These are phyloP conservation scores for Pyrenochaeta sp. DNA, from an alignment of 2,329 filamentous ascomycete species.

Conservation along the genomic window DNA sequence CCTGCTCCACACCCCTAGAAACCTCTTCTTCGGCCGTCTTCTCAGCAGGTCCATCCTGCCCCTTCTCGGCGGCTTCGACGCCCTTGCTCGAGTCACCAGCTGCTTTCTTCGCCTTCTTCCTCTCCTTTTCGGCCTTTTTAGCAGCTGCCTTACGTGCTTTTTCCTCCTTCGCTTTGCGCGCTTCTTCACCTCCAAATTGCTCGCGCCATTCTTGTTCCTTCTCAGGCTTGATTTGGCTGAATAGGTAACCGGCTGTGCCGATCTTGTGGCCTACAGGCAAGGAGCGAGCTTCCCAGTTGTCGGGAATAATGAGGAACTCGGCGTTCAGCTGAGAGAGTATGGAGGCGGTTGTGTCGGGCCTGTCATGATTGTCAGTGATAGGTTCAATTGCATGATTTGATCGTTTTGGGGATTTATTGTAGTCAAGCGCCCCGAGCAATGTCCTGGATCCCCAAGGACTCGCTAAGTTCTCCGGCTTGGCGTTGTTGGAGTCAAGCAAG, in stretches of 20 bases:
- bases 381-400: neutral
- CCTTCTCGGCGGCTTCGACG: conserved; percentile 80
- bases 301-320: conserved; percentile 66
- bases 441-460: too few relatives aligned
- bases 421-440: too few relatives aligned
- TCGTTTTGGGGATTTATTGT: neutral
- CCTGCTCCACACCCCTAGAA: conserved; percentile 55
- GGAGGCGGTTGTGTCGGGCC: conserved; percentile 60
- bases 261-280: conserved; percentile 76
- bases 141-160: conserved; percentile 67
- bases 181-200: conserved; percentile 73
- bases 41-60: conserved; percentile 59
- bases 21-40: conserved; percentile 56
- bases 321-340: conserved; percentile 80
- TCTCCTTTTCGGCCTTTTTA: conserved; percentile 70
- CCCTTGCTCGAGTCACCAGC: conserved; percentile 74
- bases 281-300: conserved; percentile 48
- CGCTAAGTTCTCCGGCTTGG: neutral
- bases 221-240: conserved; percentile 81
- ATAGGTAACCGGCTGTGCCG: conserved; percentile 80
- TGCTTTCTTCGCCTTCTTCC: conserved; percentile 66
- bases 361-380: conserved; percentile 6
- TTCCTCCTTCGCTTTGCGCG: conserved; percentile 74
- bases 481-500: neutral
- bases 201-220: conserved; percentile 86